Evolutionary conservation across 495 filamentous ascomycete species (phyloP).

Genomic region (Annulohypoxylon moriforme): DNA sequence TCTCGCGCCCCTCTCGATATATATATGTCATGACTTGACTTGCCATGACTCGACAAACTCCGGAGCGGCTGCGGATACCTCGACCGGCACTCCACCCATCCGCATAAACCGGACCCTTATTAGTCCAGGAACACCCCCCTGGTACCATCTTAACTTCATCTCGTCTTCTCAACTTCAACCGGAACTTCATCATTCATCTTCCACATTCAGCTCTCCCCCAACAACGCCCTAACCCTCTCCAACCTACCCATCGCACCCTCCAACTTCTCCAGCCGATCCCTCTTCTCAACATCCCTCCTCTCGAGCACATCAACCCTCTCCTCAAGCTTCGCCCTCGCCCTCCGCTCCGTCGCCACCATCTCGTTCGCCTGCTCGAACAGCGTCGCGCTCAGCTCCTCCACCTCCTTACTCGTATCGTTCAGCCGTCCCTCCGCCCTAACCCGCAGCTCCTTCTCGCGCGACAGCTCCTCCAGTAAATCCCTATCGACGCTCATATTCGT

Average conservation of each 20-base stretch:
- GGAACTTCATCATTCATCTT: neutral
- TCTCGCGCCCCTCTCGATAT: neutral
- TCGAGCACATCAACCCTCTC: conserved; percentile 77
- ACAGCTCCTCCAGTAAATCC: conserved; percentile 76
- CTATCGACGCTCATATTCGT: conserved; percentile 44
- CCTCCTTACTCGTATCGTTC: conserved; percentile 75
- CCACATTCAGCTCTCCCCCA: conserved; percentile 47
- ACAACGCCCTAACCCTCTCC: conserved; percentile 72
- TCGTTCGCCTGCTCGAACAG: conserved; percentile 96
- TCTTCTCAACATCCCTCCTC: conserved; percentile 75
- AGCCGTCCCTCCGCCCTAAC: conserved; percentile 79
- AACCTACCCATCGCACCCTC: conserved; percentile 85
- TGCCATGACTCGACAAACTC: conserved; percentile 12
- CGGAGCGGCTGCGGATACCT: neutral
- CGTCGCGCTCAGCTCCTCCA: conserved; percentile 88
- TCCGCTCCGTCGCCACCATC: conserved; percentile 93
- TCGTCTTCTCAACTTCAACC: neutral
- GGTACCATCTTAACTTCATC: neutral
- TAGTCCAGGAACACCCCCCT: conserved; percentile 13
- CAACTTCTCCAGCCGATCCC: conserved; percentile 74
- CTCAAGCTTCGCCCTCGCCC: conserved; percentile 81
- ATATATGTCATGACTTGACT: neutral
- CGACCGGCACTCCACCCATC: neutral
- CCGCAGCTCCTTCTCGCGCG: conserved; percentile 76
- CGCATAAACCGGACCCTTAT: conserved; percentile 8